Evolutionary conservation across 2,329 filamentous ascomycete genomes (phyloP).

Genomic region (Arthrinium puccinioides): DNA sequence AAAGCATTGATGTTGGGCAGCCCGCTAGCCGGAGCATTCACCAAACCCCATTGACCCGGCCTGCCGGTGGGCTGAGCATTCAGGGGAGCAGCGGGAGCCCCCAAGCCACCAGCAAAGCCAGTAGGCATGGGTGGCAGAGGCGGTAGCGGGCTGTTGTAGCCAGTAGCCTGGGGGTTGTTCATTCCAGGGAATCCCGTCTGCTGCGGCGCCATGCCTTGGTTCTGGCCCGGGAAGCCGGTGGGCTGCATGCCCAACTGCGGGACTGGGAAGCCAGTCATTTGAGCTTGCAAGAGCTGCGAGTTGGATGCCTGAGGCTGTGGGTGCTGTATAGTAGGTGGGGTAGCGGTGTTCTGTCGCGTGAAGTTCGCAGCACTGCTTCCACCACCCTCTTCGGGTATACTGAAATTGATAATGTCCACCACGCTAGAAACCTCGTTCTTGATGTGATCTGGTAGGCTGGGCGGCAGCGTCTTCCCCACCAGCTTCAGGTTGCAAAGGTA

Average conservation of each 20-base stretch:
- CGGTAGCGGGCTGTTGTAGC: slow-evolving; percentile 72
- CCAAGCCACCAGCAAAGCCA: slow-evolving; percentile 60
- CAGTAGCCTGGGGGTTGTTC: slow-evolving; percentile 64
- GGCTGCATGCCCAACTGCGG: slow-evolving; percentile 42
- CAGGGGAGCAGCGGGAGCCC: slow-evolving; percentile 50
- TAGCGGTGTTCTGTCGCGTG: slow-evolving; percentile 42
- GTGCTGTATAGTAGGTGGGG: slow-evolving; percentile 54
- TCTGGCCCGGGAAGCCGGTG: slow-evolving; percentile 49
- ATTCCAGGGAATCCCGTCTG: slow-evolving; percentile 62
- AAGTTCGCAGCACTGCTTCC: slow-evolving; percentile 66
- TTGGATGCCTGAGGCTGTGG: slow-evolving; percentile 71
- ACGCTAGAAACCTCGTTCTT: slow-evolving; percentile 98
- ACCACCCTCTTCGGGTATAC: slow-evolving; percentile 66
- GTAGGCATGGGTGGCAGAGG: slow-evolving; percentile 77
- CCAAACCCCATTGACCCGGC: slow-evolving; percentile 96
- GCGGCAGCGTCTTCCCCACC: slow-evolving; percentile 75
- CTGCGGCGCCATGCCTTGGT: slow-evolving; percentile 48
- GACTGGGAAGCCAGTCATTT: slow-evolving; percentile 61
- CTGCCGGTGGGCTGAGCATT: slow-evolving; percentile 91
- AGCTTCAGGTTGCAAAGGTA: slow-evolving; percentile 94
- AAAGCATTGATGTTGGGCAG: slow-evolving; percentile 90
- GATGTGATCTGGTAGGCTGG: slow-evolving; percentile 71
- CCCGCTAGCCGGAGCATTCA: slow-evolving; percentile 84
- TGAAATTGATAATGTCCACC: slow-evolving; percentile 99
- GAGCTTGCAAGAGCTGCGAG: slow-evolving; percentile 53